phyloP scores from a whole-genome alignment of 345 rosid species.

The Murraya paniculata region DNA sequence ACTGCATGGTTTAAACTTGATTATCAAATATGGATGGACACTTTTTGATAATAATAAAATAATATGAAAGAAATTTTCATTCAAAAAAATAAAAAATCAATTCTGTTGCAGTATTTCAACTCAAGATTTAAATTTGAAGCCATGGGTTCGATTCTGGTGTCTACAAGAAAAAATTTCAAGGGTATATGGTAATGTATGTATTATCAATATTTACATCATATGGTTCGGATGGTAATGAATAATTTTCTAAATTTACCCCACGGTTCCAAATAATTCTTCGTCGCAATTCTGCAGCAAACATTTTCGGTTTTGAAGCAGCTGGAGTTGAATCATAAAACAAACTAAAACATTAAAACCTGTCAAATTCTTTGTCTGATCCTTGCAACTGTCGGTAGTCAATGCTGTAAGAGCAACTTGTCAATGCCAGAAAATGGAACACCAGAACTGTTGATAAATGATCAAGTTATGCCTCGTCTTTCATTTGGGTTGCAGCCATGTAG shows the following conservation, averaged over 20 bases:
- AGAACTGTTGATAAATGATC: neutral
- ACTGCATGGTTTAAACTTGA: neutral
- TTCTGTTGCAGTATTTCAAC: neutral
- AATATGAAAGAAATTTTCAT: neutral
- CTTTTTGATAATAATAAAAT: neutral
- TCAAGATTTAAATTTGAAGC: neutral
- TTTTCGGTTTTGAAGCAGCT: neutral
- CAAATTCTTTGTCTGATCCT: neutral
- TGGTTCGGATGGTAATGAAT: neutral
- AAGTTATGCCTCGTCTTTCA: neutral
- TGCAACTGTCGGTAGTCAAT: neutral
- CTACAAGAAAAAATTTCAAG: no score
- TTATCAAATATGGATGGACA: neutral
- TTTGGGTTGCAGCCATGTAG: neutral
- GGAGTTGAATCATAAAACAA: neutral
- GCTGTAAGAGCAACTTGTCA: neutral
- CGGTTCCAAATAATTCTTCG: neutral
- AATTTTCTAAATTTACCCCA: neutral
- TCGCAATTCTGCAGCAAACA: neutral
- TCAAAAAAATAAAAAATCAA: no score
- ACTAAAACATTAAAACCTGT: neutral
- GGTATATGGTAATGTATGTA: neutral
- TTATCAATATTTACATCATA: neutral
- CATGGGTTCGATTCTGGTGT: neutral
- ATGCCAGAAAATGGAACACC: conserved; percentile 1